Conservation (phyloP, 1,284 basidiomycete genomes). For the Marasmius tenuissimus region DNA sequence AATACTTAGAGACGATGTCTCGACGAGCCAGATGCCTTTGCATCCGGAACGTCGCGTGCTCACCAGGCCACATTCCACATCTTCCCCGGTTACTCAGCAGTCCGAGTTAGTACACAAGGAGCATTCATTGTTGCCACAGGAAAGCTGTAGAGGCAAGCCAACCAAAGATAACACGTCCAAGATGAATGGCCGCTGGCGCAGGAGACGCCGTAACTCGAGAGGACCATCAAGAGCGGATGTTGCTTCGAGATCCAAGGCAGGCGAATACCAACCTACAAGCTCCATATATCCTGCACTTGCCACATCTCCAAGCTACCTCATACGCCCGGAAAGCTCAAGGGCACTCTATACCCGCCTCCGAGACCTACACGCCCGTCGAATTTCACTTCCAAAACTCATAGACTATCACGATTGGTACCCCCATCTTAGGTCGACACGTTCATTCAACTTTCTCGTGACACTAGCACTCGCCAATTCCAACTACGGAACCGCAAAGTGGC, state of each 20-base stretch:
- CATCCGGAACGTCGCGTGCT: background rate
- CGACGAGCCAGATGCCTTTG: background rate
- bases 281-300: background rate
- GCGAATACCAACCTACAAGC: background rate
- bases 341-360: constrained; percentile 48
- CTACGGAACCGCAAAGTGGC: constrained; percentile 38
- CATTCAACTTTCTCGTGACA: constrained; percentile 54
- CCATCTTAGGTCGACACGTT: constrained; percentile 42
- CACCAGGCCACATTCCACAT: too few species aligned
- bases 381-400: constrained; percentile 34
- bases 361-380: constrained; percentile 29
- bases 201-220: background rate
- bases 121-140: too few species aligned
- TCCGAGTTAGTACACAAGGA: too few species aligned
- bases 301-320: background rate
- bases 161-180: background rate
- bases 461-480: constrained; percentile 43
- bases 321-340: constrained; percentile 16
- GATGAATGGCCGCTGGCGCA: background rate
- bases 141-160: background rate
- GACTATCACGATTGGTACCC: constrained; percentile 50
- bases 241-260: background rate
- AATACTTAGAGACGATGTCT: background rate
- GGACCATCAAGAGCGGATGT: background rate
- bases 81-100: too few species aligned